A percentile compares a stretch with the other conserved stretches of the same genome.
Conservation (phyloP, 768 basidiomycete species). For the Auriscalpium orientale region DNA sequence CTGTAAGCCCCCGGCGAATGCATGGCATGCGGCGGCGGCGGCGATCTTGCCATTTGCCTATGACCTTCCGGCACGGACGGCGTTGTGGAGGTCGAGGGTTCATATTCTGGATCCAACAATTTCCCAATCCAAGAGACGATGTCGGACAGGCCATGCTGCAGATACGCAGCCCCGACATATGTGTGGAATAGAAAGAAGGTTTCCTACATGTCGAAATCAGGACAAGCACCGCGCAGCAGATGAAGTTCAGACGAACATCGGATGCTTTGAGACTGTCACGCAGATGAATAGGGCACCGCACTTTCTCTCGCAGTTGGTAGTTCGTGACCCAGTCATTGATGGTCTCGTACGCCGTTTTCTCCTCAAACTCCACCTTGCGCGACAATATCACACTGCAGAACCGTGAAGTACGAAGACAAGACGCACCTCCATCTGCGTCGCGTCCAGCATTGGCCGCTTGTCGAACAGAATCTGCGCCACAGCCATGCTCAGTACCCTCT, state of each 20-base stretch:
- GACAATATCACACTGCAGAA: background rate
- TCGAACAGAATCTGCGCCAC: slow-evolving; percentile 41
- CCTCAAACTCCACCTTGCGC: background rate
- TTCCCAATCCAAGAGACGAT: slow-evolving; percentile 8
- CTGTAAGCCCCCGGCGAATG: slow-evolving; percentile 7
- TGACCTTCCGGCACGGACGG: background rate
- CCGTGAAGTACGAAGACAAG: background rate
- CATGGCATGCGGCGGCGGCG: no score
- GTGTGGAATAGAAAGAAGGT: slow-evolving; percentile 8
- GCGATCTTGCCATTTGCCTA: no score
- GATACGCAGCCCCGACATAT: slow-evolving; percentile 9
- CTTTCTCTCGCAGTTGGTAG: slow-evolving; percentile 9
- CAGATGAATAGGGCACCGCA: slow-evolving; percentile 2
- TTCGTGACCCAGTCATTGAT: slow-evolving; percentile 11
- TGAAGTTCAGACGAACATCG: background rate
- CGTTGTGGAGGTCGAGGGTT: background rate
- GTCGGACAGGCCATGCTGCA: background rate
- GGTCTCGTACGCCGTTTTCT: background rate
- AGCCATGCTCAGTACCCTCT: slow-evolving; percentile 36
- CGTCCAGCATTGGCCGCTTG: slow-evolving; percentile 42
- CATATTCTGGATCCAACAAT: slow-evolving; percentile 5
- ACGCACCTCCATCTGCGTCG: slow-evolving; percentile 45
- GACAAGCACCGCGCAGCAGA: background rate
- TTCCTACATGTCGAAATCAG: slow-evolving; percentile 1
- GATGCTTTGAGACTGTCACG: slow-evolving; percentile 1